Evolutionary conservation across 805 yeast species (phyloP).

Genomic region (Metschnikowia drakensbergensis): DNA sequence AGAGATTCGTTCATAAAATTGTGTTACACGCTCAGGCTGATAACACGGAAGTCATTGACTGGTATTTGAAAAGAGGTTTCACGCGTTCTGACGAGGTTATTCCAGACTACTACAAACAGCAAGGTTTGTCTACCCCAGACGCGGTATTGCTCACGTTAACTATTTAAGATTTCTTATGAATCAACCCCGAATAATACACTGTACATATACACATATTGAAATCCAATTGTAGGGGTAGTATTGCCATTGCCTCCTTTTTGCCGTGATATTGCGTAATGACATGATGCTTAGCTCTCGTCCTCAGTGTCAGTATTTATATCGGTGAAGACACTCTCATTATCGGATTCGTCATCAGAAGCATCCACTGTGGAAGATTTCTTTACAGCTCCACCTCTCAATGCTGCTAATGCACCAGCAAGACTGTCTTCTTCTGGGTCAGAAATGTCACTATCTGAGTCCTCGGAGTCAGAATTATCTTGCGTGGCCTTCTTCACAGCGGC

Average conservation of each 20-base stretch:
- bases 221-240: neutral
- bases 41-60: slow-evolving; percentile 40
- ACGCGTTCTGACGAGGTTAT: slow-evolving; percentile 28
- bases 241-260: neutral
- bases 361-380: slow-evolving; percentile 34
- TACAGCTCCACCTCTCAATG: slow-evolving; percentile 59
- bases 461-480: slow-evolving; percentile 31
- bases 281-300: slow-evolving; percentile 26
- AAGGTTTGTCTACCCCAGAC: slow-evolving; percentile 45
- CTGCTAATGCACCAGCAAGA: slow-evolving; percentile 71
- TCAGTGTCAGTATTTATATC: slow-evolving; percentile 44
- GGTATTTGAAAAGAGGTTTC: slow-evolving; percentile 55
- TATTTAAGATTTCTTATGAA: slow-evolving; percentile 16
- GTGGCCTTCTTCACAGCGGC: slow-evolving; percentile 24
- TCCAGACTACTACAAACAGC: slow-evolving; percentile 47
- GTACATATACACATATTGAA: neutral
- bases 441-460: slow-evolving; percentile 50
- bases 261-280: neutral
- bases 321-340: slow-evolving; percentile 39
- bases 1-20: slow-evolving; percentile 50
- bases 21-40: slow-evolving; percentile 50
- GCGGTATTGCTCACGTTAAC: slow-evolving; percentile 39
- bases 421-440: slow-evolving; percentile 74
- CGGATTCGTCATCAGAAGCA: slow-evolving; percentile 39
- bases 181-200: neutral